Evolutionary conservation across 768 basidiomycete genomes (phyloP), one percentile per base, ranked within the genome.

Genomic region (Boletus sp.): DNA sequence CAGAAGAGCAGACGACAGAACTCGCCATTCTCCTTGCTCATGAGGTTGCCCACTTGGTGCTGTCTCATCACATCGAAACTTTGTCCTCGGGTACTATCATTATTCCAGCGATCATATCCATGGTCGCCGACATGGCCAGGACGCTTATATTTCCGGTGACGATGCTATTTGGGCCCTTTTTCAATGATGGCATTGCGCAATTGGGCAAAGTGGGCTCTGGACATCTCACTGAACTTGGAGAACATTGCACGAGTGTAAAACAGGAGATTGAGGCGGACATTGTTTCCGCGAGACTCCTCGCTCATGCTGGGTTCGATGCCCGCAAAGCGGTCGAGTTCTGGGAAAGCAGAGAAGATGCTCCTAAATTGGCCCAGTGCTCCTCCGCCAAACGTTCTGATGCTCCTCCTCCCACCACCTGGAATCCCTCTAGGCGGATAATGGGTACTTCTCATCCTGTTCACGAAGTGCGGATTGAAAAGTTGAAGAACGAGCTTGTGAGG

Each of bases 201-300:
- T 62, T 93, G 50, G 87, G 91, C 25, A 86, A 85, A 66, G 79
- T 88, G 1, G 87, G 90, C 3, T 84, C 86, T 11, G 83, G 84
- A 3, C 87, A 95, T 64, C 76, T 95, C 37, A 75, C 78, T 46
- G 87, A 84, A 68, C 71, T 87, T 3, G 83, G 83, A 25, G 85
- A 88, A 61, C 79, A 82, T 48, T 95, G 93, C 65, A 91, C 87
- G 43, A 90, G 83, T 55, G 75, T 84, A 54, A 82, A 80, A 42
- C 90, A 98, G 68, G 96, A 99, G 69, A 81, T 90, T 14, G 96
- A 99, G 68, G 96, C 94, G 14, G 94, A 98, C 66, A 72, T 92
- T 32, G 93, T 95, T 35, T 93, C 91, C 13, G 80, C 87, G 7
- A 79, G 94, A 56, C 75, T 99, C n/a, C 83, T 99, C 34, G 93